These are phyloP conservation scores for Saturnispora dispora DNA, from an alignment of 805 yeast species.

Conservation along the genomic window DNA sequence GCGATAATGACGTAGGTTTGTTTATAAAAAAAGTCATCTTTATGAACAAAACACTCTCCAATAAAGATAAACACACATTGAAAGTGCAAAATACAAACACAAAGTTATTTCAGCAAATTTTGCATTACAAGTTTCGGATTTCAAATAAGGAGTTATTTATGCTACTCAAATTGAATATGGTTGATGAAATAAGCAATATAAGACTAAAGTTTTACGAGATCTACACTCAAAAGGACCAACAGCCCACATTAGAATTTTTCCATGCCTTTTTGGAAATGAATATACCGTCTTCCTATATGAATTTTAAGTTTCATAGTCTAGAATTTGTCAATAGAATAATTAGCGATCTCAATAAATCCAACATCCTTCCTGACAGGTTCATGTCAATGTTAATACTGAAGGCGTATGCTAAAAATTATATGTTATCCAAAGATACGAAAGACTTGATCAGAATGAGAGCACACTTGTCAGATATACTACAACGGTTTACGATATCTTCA, in stretches of 20 bases:
- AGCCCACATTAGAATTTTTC: not conserved
- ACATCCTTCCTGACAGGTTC: conserved; percentile 6
- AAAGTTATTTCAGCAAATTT: conserved; percentile 6
- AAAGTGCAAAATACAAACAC: not conserved
- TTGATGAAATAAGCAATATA: not conserved
- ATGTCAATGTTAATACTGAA: conserved; percentile 8
- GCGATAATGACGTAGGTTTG: conserved; percentile 9
- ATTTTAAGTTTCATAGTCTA: not conserved
- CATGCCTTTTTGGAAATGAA: conserved; percentile 5
- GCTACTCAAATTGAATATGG: conserved; percentile 7
- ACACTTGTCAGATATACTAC: not conserved
- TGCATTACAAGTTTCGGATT: not conserved
- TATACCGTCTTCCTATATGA: conserved; percentile 3
- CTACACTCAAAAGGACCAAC: not conserved
- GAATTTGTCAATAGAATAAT: conserved; percentile 5
- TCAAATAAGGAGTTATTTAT: conserved; percentile 12
- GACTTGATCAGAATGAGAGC: not conserved
- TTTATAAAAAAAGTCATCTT: conserved; percentile 8
- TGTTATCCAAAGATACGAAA: not conserved
- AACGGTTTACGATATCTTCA: not conserved
- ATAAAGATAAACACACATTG: not conserved
- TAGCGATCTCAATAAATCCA: not conserved
- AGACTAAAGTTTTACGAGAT: conserved; percentile 1
- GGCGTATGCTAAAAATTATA: not conserved
- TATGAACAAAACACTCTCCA: conserved; percentile 1